These are phyloP conservation scores for Dioscorea alata DNA, from an alignment of 106 monocot species.

Conservation along the genomic window DNA sequence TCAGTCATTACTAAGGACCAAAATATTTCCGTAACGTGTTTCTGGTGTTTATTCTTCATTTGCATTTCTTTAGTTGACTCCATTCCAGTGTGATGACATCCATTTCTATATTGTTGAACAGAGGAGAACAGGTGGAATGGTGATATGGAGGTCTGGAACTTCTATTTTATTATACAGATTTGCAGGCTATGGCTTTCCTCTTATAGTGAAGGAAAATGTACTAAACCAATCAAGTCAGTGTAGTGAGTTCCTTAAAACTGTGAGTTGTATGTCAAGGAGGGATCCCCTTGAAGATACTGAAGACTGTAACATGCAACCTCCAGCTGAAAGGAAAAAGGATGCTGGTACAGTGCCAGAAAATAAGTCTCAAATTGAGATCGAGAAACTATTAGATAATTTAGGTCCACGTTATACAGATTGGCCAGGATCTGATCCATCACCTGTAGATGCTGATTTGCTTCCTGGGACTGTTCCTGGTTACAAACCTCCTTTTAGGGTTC, in stretches of 20 bases:
- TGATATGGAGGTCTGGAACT: constrained; percentile 96
- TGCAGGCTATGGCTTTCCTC: constrained; percentile 52
- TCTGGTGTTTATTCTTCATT: too few species aligned
- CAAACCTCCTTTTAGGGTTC: constrained; percentile 79
- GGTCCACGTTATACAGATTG: constrained; percentile 86
- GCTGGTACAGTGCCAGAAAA: constrained; percentile 17
- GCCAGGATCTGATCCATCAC: constrained; percentile 81
- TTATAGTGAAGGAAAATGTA: constrained; percentile 26
- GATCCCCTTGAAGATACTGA: neutral
- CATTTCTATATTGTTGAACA: constrained; percentile 14
- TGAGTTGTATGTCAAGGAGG: neutral
- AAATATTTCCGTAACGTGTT: too few species aligned
- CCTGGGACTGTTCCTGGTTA: constrained; percentile 65
- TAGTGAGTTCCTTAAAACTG: constrained; percentile 12
- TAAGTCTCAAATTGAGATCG: constrained; percentile 68
- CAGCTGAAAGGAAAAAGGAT: constrained; percentile 8
- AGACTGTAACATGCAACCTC: too few species aligned
- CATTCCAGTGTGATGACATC: constrained; percentile 8
- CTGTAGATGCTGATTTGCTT: constrained; percentile 97
- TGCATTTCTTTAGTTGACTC: neutral
- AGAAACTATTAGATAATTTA: constrained; percentile 70
- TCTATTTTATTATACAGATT: constrained; percentile 87
- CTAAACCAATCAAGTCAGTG: constrained; percentile 5
- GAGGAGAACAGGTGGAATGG: constrained; percentile 98
- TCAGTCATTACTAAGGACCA: too few species aligned